Evolutionary conservation across 805 yeast species (phyloP).

Genomic region (Candida suzukii): DNA sequence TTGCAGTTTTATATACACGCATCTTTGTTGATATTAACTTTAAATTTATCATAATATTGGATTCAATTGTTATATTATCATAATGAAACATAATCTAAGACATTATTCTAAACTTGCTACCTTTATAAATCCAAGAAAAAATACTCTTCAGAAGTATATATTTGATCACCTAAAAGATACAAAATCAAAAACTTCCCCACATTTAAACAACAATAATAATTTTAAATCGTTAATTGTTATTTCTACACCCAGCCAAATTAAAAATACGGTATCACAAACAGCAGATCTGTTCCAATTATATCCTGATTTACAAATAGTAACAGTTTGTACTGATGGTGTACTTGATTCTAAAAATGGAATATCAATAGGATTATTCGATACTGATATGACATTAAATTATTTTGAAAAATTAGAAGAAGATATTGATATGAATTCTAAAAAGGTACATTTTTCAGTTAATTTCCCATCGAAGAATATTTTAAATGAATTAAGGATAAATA

Average conservation of each 20-base stretch:
- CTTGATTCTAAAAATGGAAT: slow-evolving; percentile 16
- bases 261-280: slow-evolving; percentile 8
- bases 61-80: too few species aligned
- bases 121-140: too few species aligned
- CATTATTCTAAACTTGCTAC: too few species aligned
- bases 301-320: slow-evolving; percentile 12
- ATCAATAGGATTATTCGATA: slow-evolving; percentile 19
- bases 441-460: not conserved
- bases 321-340: slow-evolving; percentile 22
- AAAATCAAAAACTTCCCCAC: not conserved
- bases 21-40: too few species aligned
- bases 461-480: not conserved
- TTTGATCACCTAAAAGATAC: too few species aligned
- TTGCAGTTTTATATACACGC: too few species aligned
- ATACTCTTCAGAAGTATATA: too few species aligned
- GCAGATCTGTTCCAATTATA: slow-evolving; percentile 4
- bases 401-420: slow-evolving; percentile 7
- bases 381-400: slow-evolving; percentile 6
- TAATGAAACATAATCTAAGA: too few species aligned
- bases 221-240: slow-evolving; percentile 16
- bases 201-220: too few species aligned
- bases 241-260: slow-evolving; percentile 23
- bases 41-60: too few species aligned
- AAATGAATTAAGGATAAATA: too few species aligned
- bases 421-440: not conserved